Base-by-base conservation (phyloP, 208 protist species). In the Trichomonas gallinae region DNA sequence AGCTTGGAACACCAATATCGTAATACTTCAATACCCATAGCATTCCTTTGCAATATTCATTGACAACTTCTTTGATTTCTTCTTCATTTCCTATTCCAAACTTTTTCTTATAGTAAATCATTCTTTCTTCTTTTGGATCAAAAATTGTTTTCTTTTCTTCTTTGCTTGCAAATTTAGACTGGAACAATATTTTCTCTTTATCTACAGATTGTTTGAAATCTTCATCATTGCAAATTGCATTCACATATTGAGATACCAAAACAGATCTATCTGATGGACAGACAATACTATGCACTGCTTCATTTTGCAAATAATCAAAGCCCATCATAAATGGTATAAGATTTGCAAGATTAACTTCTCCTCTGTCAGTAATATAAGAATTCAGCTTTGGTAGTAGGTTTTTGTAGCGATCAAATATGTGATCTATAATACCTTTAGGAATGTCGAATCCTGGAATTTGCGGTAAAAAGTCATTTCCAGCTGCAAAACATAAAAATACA, bases 11-110 rank as follows among this genome's bases (percentile, higher is more conserved):
- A 17, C 99, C 99, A 63, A 98, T 97, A 96, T 99, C 99, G 97
- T 99, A 99, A 98, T 99, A 99, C 17, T 97, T 97, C 97, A 99
- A 98, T n/a, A 99, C 99, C 99, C 99, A 99, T 96, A 98, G 98
- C 63, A 99, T 97, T 36, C 99, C 99, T 93, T 99, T 98, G 63
- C 99, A 97, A 98, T 99, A 99, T 96, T 96, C 48, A 21, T 34
- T 96, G 13, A n/a, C 15, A 49, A 96, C 89, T 40, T 63, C 89
- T 40, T 63, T 85, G 15, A 48, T 13, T 45, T 63, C 21, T 46
- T 81, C 26, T 46, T 58, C n/a, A 96, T 38, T 10, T 48, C 48
- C 48, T 1, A 46, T 17, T 34, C 72, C 96, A 88, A 51, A 49
- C 26, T 96, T 85, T 4, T 49, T 36, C n/a, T 49, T 38, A 36